Conservation (phyloP, 2,329 filamentous ascomycete genomes). For the Neofusicoccum kwambonambiense region DNA sequence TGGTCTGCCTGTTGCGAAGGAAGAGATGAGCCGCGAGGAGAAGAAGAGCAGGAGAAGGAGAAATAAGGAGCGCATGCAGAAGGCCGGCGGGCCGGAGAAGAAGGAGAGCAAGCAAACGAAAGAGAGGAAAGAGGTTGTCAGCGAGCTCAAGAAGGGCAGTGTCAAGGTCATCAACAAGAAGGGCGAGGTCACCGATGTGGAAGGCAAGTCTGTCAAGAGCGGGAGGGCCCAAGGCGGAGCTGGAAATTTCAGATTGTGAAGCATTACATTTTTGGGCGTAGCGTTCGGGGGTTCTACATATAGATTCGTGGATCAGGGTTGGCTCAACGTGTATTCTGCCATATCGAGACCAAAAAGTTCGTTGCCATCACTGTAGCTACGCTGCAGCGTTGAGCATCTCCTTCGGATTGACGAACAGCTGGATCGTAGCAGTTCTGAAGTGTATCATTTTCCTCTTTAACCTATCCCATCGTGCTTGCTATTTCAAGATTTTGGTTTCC, state of each 20-base stretch:
- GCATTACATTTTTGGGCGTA: neutral
- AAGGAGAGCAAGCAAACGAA: slow-evolving; percentile 59
- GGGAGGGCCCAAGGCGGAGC: slow-evolving; percentile 26
- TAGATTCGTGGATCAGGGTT: neutral
- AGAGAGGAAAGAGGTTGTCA: slow-evolving; percentile 58
- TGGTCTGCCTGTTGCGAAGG: slow-evolving; percentile 73
- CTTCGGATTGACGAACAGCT: too few species aligned
- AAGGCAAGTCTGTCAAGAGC: slow-evolving; percentile 68
- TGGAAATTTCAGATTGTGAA: slow-evolving; percentile 34
- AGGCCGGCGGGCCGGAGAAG: slow-evolving; percentile 52
- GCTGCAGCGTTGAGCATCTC: too few species aligned
- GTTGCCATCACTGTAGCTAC: too few species aligned
- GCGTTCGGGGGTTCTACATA: neutral
- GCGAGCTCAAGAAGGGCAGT: slow-evolving; percentile 75
- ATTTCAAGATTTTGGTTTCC: too few species aligned
- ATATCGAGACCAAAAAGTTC: too few species aligned
- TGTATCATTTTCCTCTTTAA: too few species aligned
- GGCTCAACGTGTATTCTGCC: too few species aligned
- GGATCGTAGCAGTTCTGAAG: too few species aligned
- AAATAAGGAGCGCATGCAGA: slow-evolving; percentile 81
- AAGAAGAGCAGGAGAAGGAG: slow-evolving; percentile 73
- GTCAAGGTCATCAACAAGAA: slow-evolving; percentile 91
- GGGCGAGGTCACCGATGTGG: slow-evolving; percentile 79
- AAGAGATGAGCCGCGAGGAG: slow-evolving; percentile 87
- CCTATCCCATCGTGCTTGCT: too few species aligned